Percentiles rank a stretch among this genome's conserved stretches.
These are phyloP conservation scores for Rehmannia glutinosa DNA, from an alignment of 257 asterid species.

Conservation along the genomic window DNA sequence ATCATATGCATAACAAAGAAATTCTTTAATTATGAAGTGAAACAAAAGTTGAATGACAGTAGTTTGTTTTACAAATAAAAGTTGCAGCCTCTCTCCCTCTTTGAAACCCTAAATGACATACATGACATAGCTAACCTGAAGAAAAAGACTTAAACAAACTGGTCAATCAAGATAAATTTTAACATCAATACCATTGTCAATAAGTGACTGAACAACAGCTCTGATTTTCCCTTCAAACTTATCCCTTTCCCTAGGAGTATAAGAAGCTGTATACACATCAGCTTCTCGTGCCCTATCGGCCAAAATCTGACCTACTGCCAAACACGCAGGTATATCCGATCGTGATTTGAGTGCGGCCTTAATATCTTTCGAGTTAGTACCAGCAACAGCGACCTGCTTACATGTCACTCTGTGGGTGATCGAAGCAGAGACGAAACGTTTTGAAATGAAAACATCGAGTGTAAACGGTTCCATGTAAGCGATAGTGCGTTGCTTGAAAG, in stretches of 20 bases:
- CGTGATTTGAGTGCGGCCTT: constrained; percentile 86
- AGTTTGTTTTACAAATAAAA: background rate
- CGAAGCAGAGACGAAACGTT: constrained; percentile 90
- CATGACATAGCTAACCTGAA: background rate
- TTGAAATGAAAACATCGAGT: constrained; percentile 81
- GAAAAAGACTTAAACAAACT: background rate
- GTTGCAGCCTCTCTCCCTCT: background rate
- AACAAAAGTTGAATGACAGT: background rate
- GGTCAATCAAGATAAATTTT: constrained; percentile 80
- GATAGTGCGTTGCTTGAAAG: constrained; percentile 85
- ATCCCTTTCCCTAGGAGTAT: constrained; percentile 89
- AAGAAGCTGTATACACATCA: constrained; percentile 78
- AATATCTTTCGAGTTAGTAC: constrained; percentile 91
- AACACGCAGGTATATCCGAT: constrained; percentile 88
- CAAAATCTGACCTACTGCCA: constrained; percentile 68
- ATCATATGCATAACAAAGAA: background rate
- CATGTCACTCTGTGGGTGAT: constrained; percentile 90
- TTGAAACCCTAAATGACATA: background rate
- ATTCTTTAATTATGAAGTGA: background rate
- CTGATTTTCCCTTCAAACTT: constrained; percentile 95
- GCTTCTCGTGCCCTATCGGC: constrained; percentile 92
- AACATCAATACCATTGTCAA: constrained; percentile 85
- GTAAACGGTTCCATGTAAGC: constrained; percentile 96
- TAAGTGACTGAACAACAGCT: constrained; percentile 91
- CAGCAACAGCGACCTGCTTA: constrained; percentile 97